Base-by-base conservation (phyloP, 805 yeast species). In the Cyberlindnera samutprakarnensis region DNA sequence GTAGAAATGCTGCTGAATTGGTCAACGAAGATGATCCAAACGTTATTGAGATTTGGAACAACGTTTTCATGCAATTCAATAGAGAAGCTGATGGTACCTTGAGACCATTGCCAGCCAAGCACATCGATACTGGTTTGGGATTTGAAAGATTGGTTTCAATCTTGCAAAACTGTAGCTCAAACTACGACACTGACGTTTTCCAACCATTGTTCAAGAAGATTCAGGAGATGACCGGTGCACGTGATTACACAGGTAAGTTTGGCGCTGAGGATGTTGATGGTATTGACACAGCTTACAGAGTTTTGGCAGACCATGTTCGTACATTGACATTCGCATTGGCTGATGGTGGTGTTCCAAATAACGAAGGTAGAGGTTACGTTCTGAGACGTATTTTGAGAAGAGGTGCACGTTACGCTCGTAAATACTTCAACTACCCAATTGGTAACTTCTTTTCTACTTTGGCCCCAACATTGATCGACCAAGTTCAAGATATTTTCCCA, bases 281-380 rank as follows among this genome's bases (percentile, higher is more conserved):
- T 56, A 75, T 92, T 43, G 99, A 92, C 56, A 92, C 96, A 27
- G 97, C 98, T 33, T 92, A 92, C 68, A 77, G 99, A 60, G 97
- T 92, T 27, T 73, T 92, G 47, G 98, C 98, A 35, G 99, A 92
- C 63, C 99, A 92, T 57, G 96, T 92, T 23, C 80, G 99, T 63
- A 92, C 99, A 17, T 71, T 92, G 56, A 85, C 95, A 3, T 85
- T 92, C 60, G 96, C 99, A 30, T 70, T 92, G 38, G 84, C 95
- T 24, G 99, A 92, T 59, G 99, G 99, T 53, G 99, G 98, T 54
- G 96, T 92, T 36, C 99, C 99, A 54, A 92, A 92, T 64, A 92
- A 88, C 54, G 98, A 92, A 56, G 99, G 99, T 50, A 81, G 98
- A 65, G 99, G 99, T 50, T 92, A 92, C 54, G 99, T 92, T 27